Evolutionary conservation across 2,329 filamentous ascomycete species (phyloP).

Genomic region (Monosporascus sp.): DNA sequence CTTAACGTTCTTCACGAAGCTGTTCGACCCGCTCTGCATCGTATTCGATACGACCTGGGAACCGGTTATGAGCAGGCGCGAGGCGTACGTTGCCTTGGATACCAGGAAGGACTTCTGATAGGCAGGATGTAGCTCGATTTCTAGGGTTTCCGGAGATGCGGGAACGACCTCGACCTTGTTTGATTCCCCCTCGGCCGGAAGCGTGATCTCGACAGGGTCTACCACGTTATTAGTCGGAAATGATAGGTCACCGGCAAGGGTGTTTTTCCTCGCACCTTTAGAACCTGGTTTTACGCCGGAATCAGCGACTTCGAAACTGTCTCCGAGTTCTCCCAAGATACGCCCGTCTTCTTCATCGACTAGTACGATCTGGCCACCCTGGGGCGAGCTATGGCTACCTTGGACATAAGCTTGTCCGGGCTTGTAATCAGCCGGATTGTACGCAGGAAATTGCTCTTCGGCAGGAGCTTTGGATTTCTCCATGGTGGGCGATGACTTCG

Average conservation of each 20-base stretch:
- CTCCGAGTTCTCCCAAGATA: conserved; percentile 85
- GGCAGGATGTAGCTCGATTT: conserved; percentile 78
- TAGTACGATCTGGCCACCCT: conserved; percentile 78
- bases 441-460: conserved; percentile 51
- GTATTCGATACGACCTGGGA: conserved; percentile 75
- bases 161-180: conserved; percentile 62
- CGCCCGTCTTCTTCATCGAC: conserved; percentile 95
- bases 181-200: conserved; percentile 62
- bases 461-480: conserved; percentile 37
- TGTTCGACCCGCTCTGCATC: conserved; percentile 72
- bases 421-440: conserved; percentile 77
- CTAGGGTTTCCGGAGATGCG: conserved; percentile 65
- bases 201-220: conserved; percentile 77
- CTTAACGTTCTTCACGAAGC: conserved; percentile 74
- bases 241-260: not conserved
- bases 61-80: conserved; percentile 85
- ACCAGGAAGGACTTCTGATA: conserved; percentile 86
- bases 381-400: conserved; percentile 52
- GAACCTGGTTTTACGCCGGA: conserved; percentile 77
- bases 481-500: conserved; percentile 20
- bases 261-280: conserved; percentile 62
- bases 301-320: conserved; percentile 77
- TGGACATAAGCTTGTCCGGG: conserved; percentile 74
- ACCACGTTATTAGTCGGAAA: conserved; percentile 5
- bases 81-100: conserved; percentile 80